Percentiles rank a stretch among this genome's conserved stretches.
Conservation (phyloP, 2,329 filamentous ascomycete genomes). For the Talaromyces amestolkiae region DNA sequence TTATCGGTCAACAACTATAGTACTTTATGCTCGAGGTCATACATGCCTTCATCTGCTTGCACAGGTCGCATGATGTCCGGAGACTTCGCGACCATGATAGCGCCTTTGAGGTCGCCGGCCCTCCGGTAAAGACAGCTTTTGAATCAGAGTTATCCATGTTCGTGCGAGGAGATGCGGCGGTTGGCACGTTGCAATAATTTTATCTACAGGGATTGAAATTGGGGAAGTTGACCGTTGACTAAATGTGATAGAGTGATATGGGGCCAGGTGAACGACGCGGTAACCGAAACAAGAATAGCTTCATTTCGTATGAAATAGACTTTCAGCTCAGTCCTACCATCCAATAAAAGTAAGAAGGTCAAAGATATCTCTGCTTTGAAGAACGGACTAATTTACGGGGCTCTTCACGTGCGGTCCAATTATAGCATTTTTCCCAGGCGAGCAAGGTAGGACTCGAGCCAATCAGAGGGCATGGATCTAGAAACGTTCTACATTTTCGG, state of each 20-base stretch:
- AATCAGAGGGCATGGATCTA: neutral
- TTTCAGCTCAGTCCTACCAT: neutral
- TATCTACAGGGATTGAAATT: neutral
- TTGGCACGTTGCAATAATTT: neutral
- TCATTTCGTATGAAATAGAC: neutral
- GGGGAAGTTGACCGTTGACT: neutral
- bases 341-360: neutral
- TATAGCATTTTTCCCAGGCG: neutral
- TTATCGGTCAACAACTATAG: neutral
- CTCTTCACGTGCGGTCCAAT: neutral
- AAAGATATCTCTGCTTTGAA: neutral
- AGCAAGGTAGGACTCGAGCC: neutral
- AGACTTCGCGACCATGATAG: constrained; percentile 1
- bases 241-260: neutral
- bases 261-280: neutral
- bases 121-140: neutral
- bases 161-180: too few relatives aligned
- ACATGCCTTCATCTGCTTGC: constrained; percentile 14
- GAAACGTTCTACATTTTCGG: neutral
- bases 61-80: constrained; percentile 14
- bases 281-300: neutral
- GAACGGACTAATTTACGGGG: neutral
- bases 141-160: neutral
- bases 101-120: neutral
- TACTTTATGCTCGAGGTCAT: neutral